Evolutionary conservation across 2,329 filamentous ascomycete genomes (phyloP), one percentile per base, ranked within the genome.

Genomic region (Exserohilum turcica): DNA sequence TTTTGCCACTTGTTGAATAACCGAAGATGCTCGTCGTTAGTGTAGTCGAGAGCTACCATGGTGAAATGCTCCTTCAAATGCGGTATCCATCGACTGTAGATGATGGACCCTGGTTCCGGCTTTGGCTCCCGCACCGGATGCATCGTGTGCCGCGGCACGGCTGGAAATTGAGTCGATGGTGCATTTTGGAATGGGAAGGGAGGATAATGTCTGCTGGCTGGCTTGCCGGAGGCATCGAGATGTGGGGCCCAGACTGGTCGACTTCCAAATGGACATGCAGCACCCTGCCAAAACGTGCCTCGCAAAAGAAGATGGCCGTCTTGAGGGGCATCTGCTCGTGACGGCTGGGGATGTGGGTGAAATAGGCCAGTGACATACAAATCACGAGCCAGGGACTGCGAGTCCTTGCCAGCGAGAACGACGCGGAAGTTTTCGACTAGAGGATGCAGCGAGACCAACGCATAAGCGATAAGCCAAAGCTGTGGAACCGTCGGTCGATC

Each of bases 1-100:
- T 93, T 93, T 75, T 92, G 89, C 90, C 90, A 93, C 51, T 80
- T 80, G 74, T 92, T 86, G 78, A 93, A 92, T 5, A 91, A 79
- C 13, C 79, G 76, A 44, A 92, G 75, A 73, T 93, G 89, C 64
- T 84, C 79, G 1, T 77, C 68, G 65, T 90, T 78, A 28, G 80
- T 67, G 74, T 84, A 89, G 71, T 92, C 86, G 1, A 93, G 80
- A 9, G 84, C 85, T n/a, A 89, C 80, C 79, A 92, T 88, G 55
- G 86, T 90, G 72, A 92, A 92, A 60, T 84, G 88, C 78, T 92
- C 87, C 56, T 85, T 79, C 35, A 92, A 79, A 66, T 92, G 86
- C 6, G 89, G 88, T 56, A 92, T 87, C 78, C 87, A 92, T 51
- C 90, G 85, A 68, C 88, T 91, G 78, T 93, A 93, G 61, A 90